These are phyloP conservation scores for Podospora didyma DNA, from an alignment of 495 filamentous ascomycete species.

Conservation along the genomic window DNA sequence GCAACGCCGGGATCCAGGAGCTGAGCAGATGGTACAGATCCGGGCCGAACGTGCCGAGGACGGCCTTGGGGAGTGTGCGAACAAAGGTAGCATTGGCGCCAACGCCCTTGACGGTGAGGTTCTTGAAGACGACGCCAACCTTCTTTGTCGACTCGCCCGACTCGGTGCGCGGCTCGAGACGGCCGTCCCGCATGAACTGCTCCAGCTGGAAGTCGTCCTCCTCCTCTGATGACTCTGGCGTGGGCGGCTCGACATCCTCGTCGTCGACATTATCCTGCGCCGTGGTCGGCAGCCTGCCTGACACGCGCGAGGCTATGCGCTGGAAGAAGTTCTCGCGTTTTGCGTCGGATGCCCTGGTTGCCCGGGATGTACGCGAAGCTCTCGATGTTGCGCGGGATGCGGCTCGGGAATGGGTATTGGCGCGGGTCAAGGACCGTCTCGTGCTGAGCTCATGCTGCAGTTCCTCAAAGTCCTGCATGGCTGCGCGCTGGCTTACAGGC, in stretches of 20 bases:
- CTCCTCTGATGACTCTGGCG: slow-evolving; percentile 3
- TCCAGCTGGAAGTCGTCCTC: slow-evolving; percentile 66
- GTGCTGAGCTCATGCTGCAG: slow-evolving; percentile 46
- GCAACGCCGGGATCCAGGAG: slow-evolving; percentile 60
- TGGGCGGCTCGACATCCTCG: slow-evolving; percentile 33
- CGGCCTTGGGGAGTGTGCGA: slow-evolving; percentile 69
- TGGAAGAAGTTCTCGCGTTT: slow-evolving; percentile 15
- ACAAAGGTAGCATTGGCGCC: slow-evolving; percentile 65
- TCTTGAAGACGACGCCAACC: slow-evolving; percentile 78
- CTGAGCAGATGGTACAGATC: slow-evolving; percentile 71
- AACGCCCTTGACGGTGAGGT: slow-evolving; percentile 71
- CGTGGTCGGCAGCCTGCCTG: background rate
- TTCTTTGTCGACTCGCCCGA: slow-evolving; percentile 69
- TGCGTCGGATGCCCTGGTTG: slow-evolving; percentile 10
- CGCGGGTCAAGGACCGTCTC: background rate
- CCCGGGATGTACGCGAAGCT: background rate
- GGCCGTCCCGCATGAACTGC: slow-evolving; percentile 72
- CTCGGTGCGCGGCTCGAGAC: slow-evolving; percentile 72
- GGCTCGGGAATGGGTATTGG: background rate
- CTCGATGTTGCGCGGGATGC: slow-evolving; percentile 3
- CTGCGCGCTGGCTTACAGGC: slow-evolving; percentile 55
- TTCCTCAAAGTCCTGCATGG: slow-evolving; percentile 69
- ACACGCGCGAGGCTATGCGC: slow-evolving; percentile 14
- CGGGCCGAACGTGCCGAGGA: slow-evolving; percentile 80
- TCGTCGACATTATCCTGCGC: slow-evolving; percentile 33